Evolutionary conservation across 345 rosid genomes (phyloP), one percentile per base, ranked within the genome.

Genomic region (Populus simonii): DNA sequence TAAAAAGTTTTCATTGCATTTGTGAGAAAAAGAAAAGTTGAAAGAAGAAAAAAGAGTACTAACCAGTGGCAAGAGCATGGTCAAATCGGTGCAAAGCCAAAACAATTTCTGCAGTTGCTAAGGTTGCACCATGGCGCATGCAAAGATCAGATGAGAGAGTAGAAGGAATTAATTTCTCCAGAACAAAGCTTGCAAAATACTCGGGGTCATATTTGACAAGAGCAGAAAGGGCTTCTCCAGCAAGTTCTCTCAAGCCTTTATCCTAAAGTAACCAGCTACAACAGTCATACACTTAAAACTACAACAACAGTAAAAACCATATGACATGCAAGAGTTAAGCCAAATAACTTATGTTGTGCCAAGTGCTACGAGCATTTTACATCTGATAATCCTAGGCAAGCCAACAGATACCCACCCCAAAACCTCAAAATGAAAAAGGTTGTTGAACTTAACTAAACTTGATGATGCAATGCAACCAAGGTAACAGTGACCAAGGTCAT

Each of bases 91-190:
- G 89, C 66, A 95, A 80, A 78, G 94, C 94, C 85, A 92, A 83
- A 78, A 88, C 88, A 84, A 95, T 84, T 86, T 95, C 99, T 59
- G 90, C 99, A 68, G 82, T 84, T 76, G 99, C 92, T 76, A 93
- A 87, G 78, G 97, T 95, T 61, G 96, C 92, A 87, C 99, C 99
- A 88, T 95, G 99, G 66, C 97, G 98, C 74, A 82, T 84, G 87
- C 96, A 91, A 82, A 95, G 82, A 88, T 95, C 99, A 71, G 97
- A 84, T 62, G 98, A 95, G 55, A 95, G 94, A 76, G 99, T 95
- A 62, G 71, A 88, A 55, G 96, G 96, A 87, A 86, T 84, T 78
- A 96, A 83, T 78, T 90, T 92, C 78, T 88, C 93, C 82, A 95
- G 80, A 78, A 89, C 90, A 86, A 74, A 86, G 74, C 82, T 83